phyloP scores from a whole-genome alignment of 1,139 yeast genomes.

The Suhomyces bribrorum region DNA sequence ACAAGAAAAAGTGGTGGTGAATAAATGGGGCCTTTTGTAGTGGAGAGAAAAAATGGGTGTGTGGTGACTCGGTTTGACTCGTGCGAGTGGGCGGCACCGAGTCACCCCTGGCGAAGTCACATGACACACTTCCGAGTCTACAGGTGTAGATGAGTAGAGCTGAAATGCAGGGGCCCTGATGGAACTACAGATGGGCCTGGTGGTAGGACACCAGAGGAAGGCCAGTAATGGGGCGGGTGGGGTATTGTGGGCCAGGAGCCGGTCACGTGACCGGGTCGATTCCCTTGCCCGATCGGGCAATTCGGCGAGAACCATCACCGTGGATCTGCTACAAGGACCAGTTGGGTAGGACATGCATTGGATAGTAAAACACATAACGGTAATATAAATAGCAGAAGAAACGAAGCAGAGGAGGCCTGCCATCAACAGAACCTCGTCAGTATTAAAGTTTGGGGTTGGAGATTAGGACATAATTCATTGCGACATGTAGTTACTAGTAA shows the following conservation, averaged over 20 bases:
- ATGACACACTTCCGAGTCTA: not conserved
- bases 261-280: too few relatives aligned
- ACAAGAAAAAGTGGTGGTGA: not conserved
- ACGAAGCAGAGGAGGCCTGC: constrained; percentile 3
- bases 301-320: not conserved
- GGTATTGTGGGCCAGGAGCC: too few relatives aligned
- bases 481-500: not conserved
- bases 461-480: constrained; percentile 2
- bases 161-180: too few relatives aligned
- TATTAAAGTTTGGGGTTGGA: not conserved
- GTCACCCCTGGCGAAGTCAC: not conserved
- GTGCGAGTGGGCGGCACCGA: constrained; percentile 2
- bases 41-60: constrained; percentile 6
- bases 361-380: constrained; percentile 9
- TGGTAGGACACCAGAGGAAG: too few relatives aligned
- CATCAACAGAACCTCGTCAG: constrained; percentile 3
- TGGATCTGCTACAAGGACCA: too few relatives aligned
- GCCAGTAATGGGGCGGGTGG: too few relatives aligned
- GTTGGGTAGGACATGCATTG: not conserved
- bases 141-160: too few relatives aligned
- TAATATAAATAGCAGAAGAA: constrained; percentile 8
- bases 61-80: constrained; percentile 10
- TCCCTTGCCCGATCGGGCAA: not conserved
- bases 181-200: too few relatives aligned
- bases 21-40: constrained; percentile 6